Evolutionary conservation across 441 rosid genomes (phyloP).

Genomic region (Pelargonium cotyledonis): DNA sequence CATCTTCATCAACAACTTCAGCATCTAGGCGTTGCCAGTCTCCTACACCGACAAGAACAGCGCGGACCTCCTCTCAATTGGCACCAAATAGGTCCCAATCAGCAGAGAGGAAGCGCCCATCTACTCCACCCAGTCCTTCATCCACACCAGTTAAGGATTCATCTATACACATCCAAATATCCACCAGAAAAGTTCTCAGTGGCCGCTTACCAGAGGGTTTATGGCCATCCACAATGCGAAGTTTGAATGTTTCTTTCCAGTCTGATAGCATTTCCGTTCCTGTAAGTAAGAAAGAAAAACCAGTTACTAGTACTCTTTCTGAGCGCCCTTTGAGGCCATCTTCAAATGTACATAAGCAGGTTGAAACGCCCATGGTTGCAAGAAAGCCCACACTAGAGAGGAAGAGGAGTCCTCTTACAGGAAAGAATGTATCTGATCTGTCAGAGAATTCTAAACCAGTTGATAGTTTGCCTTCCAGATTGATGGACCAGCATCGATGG

Average conservation of each 20-base stretch:
- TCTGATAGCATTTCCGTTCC: constrained; percentile 80
- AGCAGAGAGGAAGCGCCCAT: constrained; percentile 83
- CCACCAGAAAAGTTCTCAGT: constrained; percentile 53
- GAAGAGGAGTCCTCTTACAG: constrained; percentile 69
- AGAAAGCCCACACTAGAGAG: constrained; percentile 76
- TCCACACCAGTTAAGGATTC: constrained; percentile 69
- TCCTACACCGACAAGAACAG: constrained; percentile 54
- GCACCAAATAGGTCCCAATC: constrained; percentile 66
- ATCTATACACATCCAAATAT: constrained; percentile 40
- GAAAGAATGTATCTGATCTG: constrained; percentile 70
- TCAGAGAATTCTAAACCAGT: constrained; percentile 88
- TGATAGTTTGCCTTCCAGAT: constrained; percentile 55
- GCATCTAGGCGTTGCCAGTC: constrained; percentile 58
- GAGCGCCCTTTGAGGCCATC: constrained; percentile 81
- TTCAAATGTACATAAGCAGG: constrained; percentile 70
- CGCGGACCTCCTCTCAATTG: constrained; percentile 38
- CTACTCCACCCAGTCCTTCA: constrained; percentile 48
- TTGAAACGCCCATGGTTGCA: constrained; percentile 41
- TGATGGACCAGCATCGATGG: constrained; percentile 91
- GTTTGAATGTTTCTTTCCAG: constrained; percentile 92
- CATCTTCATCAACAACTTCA: constrained; percentile 40
- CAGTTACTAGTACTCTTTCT: constrained; percentile 37
- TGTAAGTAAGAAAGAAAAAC: constrained; percentile 78
- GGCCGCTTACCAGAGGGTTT: constrained; percentile 74
- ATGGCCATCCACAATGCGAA: constrained; percentile 99